A percentile compares a stretch with the other conserved stretches of the same genome.
Evolutionary conservation across 805 yeast genomes (phyloP).

Genomic region (Lachancea nothofagi): DNA sequence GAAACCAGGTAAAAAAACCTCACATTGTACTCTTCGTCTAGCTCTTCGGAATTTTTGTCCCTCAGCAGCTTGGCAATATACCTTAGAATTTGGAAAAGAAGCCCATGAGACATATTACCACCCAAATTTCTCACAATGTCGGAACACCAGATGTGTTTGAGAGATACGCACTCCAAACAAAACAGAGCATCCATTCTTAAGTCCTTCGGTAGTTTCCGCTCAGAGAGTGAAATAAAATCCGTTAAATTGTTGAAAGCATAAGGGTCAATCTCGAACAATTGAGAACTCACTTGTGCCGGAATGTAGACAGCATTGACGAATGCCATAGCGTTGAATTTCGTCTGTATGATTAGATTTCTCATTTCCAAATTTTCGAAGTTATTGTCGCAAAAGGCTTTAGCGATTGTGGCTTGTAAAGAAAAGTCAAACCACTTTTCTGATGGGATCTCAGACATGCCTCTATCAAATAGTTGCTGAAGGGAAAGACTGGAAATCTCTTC

Average conservation of each 20-base stretch:
- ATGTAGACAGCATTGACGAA: slow-evolving; percentile 52
- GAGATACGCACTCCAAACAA: slow-evolving; percentile 63
- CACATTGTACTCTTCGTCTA: slow-evolving; percentile 44
- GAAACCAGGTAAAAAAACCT: slow-evolving; percentile 58
- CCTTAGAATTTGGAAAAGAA: slow-evolving; percentile 65
- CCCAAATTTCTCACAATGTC: slow-evolving; percentile 74
- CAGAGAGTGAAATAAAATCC: slow-evolving; percentile 63
- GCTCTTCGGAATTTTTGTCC: slow-evolving; percentile 34
- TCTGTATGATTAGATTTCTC: slow-evolving; percentile 53
- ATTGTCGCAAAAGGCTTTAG: slow-evolving; percentile 64
- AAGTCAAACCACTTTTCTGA: slow-evolving; percentile 59
- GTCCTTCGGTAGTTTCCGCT: slow-evolving; percentile 45
- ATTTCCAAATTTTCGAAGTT: slow-evolving; percentile 48
- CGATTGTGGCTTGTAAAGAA: slow-evolving; percentile 53
- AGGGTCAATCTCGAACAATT: slow-evolving; percentile 68
- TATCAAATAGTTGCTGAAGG: slow-evolving; percentile 58
- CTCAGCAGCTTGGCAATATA: slow-evolving; percentile 49
- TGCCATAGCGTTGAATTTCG: slow-evolving; percentile 64
- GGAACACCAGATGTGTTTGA: slow-evolving; percentile 62
- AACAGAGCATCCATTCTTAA: slow-evolving; percentile 57
- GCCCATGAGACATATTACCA: slow-evolving; percentile 84
- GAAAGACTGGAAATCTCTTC: slow-evolving; percentile 51
- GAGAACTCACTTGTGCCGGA: slow-evolving; percentile 55
- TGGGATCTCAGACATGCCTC: slow-evolving; percentile 54
- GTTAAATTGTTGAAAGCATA: slow-evolving; percentile 62